Base-by-base conservation (phyloP, 164 flowering plant genomes). In the Dillenia turbinata region DNA sequence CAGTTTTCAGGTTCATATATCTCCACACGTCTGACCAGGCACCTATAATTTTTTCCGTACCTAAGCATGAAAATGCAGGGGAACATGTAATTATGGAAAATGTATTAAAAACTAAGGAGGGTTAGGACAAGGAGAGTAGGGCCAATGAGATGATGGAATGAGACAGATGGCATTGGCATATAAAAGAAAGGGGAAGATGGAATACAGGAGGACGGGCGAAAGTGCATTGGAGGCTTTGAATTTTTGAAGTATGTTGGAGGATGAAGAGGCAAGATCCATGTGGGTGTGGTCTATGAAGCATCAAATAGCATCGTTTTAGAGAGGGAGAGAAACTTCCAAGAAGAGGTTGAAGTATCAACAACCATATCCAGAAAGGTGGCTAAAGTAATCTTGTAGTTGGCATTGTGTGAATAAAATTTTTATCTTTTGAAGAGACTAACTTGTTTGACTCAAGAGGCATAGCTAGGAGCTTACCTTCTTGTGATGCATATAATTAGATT, bases 251-350 rank as follows among this genome's bases (percentile, higher is more conserved):
- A 24, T 77, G 80, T 73, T 68, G 75, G 74, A 52, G 22, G 68
- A 71, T 62, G 69, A 54, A 68, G 77, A 52, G 73, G 75, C 80
- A 73, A 69, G 52, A 71, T 63, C 80, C 80, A 73, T 67, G 72
- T 68, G 75, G 69, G 68, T 49, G 52, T 50, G 52, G 54, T 11
- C 16, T 50, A 16, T 12, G 51, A 60, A 70, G 70, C 64, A 71
- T 59, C 61, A 61, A 61, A 58, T 64, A 33, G 40, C 40, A 33
- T 33, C 40, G 14, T 33, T 8, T 9, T 44, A 52, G 44, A 45
- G 10, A 19, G 6, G 43, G 19, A 44, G 17, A 19, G 72, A 68
- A 61, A 53, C 46, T 68, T 73, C 76, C 57, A 9, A 52, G 76
- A 73, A 69, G 40, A 54, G 60, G 15, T 53, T 2, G 10, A 16